A percentile compares a stretch with the other conserved stretches of the same genome.
phyloP scores from a whole-genome alignment of 2,329 filamentous ascomycete species.

The Neofusicoccum kwambonambiense region DNA sequence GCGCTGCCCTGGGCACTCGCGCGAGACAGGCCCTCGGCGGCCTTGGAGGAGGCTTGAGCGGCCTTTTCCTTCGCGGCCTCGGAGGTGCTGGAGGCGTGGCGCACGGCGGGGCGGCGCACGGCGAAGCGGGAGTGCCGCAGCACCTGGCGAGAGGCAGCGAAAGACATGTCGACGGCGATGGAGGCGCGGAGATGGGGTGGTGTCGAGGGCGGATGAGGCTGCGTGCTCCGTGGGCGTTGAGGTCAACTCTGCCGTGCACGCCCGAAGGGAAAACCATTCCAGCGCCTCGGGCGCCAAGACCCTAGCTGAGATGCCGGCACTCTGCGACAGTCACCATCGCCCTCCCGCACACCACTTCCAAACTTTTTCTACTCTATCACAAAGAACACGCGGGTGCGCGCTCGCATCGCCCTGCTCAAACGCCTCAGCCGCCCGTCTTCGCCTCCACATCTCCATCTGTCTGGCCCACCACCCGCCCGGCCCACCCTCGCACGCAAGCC shows the following conservation, averaged over 20 bases:
- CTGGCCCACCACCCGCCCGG: background rate
- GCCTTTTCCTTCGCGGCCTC: conserved; percentile 50
- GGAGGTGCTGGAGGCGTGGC: conserved; percentile 51
- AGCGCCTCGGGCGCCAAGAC: conserved; percentile 13
- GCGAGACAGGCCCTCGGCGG: conserved; percentile 76
- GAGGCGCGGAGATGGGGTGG: conserved; percentile 23
- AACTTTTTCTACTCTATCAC: conserved; percentile 5
- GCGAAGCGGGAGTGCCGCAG: conserved; percentile 45
- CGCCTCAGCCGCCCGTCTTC: background rate
- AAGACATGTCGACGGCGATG: conserved; percentile 44
- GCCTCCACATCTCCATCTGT: background rate
- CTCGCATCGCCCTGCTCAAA: background rate
- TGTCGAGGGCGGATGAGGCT: conserved; percentile 16
- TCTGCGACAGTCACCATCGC: conserved; percentile 12
- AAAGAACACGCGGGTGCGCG: background rate
- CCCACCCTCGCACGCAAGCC: background rate
- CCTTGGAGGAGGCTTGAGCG: conserved; percentile 56
- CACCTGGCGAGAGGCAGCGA: conserved; percentile 47
- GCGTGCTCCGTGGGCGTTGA: conserved; percentile 12
- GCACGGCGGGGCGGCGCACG: conserved; percentile 43
- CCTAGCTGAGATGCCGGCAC: conserved; percentile 10
- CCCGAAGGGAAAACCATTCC: conserved; percentile 16
- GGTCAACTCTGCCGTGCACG: conserved; percentile 17
- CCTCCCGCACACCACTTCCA: conserved; percentile 1
- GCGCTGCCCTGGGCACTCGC: conserved; percentile 79